Conservation (phyloP, 2,329 filamentous ascomycete species). For the Pochonia chlamydosporia region DNA sequence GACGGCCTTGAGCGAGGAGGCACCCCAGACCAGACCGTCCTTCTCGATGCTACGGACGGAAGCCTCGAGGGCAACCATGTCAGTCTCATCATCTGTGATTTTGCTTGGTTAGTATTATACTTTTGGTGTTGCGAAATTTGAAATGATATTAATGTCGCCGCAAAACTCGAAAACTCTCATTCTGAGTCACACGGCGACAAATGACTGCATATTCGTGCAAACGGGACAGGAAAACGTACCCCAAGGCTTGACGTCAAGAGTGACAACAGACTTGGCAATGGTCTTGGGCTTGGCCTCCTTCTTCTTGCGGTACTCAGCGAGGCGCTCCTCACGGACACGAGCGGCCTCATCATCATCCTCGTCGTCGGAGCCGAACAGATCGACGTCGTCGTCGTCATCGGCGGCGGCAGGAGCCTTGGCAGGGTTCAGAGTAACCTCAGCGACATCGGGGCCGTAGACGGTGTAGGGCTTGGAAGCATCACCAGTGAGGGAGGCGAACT, state of each 20-base stretch:
- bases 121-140: neutral
- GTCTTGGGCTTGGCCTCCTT: conserved; percentile 91
- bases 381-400: conserved; percentile 73
- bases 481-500: conserved; percentile 86
- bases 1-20: conserved; percentile 79
- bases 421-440: conserved; percentile 75
- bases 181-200: neutral
- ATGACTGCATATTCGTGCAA: neutral
- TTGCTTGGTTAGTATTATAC: neutral
- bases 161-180: neutral
- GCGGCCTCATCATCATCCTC: conserved; percentile 89
- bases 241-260: conserved; percentile 97
- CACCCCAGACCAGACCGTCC: conserved; percentile 96
- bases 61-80: conserved; percentile 76
- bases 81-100: conserved; percentile 76
- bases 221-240: conserved; percentile 58
- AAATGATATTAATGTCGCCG: neutral
- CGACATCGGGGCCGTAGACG: conserved; percentile 81
- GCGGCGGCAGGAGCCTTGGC: conserved; percentile 70
- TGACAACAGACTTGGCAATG: conserved; percentile 93
- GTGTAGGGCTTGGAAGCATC: conserved; percentile 86
- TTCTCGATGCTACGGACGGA: conserved; percentile 78
- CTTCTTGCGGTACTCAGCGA: conserved; percentile 94
- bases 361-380: conserved; percentile 88
- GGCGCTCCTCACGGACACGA: conserved; percentile 77